A percentile compares a stretch with the other conserved stretches of the same genome.
Conservation (phyloP, 345 rosid species). For the Moringa oleifera region DNA sequence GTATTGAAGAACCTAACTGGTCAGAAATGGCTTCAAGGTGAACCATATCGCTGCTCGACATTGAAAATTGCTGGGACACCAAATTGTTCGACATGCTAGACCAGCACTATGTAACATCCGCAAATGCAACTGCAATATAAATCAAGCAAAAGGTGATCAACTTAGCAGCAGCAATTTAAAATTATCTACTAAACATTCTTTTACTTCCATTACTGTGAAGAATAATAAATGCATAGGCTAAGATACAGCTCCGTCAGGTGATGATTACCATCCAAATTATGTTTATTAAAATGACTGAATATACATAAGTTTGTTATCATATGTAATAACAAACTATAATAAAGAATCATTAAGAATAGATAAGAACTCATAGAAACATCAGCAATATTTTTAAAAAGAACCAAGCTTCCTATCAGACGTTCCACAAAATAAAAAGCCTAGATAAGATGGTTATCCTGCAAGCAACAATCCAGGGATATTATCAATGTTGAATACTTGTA, state of each 20-base stretch:
- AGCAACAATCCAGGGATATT: no score
- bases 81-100: slow-evolving; percentile 50
- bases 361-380: neutral
- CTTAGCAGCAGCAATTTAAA: no score
- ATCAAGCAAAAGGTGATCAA: slow-evolving; percentile 4
- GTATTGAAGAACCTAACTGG: slow-evolving; percentile 29
- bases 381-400: neutral
- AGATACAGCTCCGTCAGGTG: neutral
- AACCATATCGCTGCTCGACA: slow-evolving; percentile 34
- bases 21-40: slow-evolving; percentile 38
- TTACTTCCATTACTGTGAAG: neutral
- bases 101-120: slow-evolving; percentile 12
- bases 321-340: no score
- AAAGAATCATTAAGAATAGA: neutral
- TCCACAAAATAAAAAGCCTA: neutral
- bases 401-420: neutral
- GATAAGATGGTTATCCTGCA: neutral
- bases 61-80: slow-evolving; percentile 37
- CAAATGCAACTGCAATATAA: slow-evolving; percentile 20
- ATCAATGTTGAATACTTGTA: no score
- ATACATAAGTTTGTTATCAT: no score
- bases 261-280: neutral
- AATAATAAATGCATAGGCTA: no score
- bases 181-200: neutral
- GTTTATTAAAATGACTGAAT: no score